A percentile compares a stretch with the other conserved stretches of the same genome.
Conservation (phyloP, 768 basidiomycete genomes). For the Mycena vitilis region DNA sequence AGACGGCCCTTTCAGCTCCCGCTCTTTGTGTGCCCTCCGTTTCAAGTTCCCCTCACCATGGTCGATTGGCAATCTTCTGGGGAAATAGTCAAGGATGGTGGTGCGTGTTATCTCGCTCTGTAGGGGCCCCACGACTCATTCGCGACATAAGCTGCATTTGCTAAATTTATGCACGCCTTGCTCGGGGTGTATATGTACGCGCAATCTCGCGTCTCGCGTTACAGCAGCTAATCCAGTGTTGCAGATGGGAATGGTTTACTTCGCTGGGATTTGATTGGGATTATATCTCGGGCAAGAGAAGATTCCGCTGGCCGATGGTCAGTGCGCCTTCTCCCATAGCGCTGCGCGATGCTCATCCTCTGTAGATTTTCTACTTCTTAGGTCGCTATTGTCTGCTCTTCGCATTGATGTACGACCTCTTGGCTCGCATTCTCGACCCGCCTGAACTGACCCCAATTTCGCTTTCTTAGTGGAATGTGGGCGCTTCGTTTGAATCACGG, state of each 20-base stretch:
- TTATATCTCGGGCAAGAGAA: slow-evolving; percentile 64
- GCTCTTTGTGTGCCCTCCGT: not conserved
- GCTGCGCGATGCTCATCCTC: slow-evolving; percentile 13
- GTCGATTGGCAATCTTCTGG: slow-evolving; percentile 66
- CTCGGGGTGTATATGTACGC: slow-evolving; percentile 70
- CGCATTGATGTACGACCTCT: slow-evolving; percentile 55
- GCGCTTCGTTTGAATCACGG: slow-evolving; percentile 40
- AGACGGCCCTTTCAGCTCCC: no score
- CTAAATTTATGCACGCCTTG: slow-evolving; percentile 69
- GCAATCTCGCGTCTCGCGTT: slow-evolving; percentile 18
- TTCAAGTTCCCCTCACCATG: slow-evolving; percentile 47
- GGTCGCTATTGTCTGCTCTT: slow-evolving; percentile 75
- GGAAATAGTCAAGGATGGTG: slow-evolving; percentile 60
- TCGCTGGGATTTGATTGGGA: slow-evolving; percentile 76
- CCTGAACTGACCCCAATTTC: not conserved
- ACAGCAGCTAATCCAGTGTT: slow-evolving; percentile 22
- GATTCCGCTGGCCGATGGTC: slow-evolving; percentile 78
- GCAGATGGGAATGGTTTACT: slow-evolving; percentile 75
- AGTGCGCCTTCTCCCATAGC: slow-evolving; percentile 20
- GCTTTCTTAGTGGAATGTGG: slow-evolving; percentile 62
- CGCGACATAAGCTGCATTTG: slow-evolving; percentile 54
- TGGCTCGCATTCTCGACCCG: not conserved
- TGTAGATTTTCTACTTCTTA: slow-evolving; percentile 74
- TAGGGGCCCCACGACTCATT: slow-evolving; percentile 8
- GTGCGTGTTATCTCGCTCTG: slow-evolving; percentile 44